Percentiles rank a stretch among this genome's conserved stretches.
phyloP scores from a whole-genome alignment of 2,329 filamentous ascomycete species.

The Pseudogymnoascus sp. region DNA sequence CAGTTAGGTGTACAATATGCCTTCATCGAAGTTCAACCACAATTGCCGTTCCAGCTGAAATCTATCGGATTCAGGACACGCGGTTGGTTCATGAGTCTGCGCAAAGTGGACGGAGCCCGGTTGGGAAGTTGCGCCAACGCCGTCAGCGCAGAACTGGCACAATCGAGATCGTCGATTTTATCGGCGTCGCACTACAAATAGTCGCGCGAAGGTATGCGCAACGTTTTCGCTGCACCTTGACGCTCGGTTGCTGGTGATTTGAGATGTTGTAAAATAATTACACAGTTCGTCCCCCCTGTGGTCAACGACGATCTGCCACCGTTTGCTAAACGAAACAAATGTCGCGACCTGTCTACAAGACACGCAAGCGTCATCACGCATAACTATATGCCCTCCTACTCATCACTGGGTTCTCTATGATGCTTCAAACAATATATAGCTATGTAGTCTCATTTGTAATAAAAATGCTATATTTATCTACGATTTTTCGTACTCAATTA shows the following conservation, averaged over 20 bases:
- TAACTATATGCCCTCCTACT: neutral
- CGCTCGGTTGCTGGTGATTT: constrained; percentile 1
- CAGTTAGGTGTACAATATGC: neutral
- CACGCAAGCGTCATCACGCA: constrained; percentile 1
- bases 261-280: constrained; percentile 8
- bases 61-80: neutral
- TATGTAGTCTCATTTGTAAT: neutral
- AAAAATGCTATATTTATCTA: constrained; percentile 6
- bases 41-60: constrained; percentile 6
- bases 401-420: neutral
- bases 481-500: neutral
- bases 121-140: neutral
- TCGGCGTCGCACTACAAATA: constrained; percentile 5
- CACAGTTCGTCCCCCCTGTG: constrained; percentile 3
- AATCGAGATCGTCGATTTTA: neutral
- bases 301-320: constrained; percentile 7
- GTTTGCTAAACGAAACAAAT: constrained; percentile 9
- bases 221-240: constrained; percentile 6
- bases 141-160: constrained; percentile 1
- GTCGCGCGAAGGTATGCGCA: constrained; percentile 1
- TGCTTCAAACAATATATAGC: neutral
- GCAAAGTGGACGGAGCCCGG: neutral
- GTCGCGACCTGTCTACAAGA: constrained; percentile 8
- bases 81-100: neutral
- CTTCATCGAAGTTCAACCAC: constrained; percentile 6